Percentiles rank a stretch among this genome's conserved stretches.
Conservation (phyloP, 2,329 filamentous ascomycete genomes). For the Cladorrhinum sp. region DNA sequence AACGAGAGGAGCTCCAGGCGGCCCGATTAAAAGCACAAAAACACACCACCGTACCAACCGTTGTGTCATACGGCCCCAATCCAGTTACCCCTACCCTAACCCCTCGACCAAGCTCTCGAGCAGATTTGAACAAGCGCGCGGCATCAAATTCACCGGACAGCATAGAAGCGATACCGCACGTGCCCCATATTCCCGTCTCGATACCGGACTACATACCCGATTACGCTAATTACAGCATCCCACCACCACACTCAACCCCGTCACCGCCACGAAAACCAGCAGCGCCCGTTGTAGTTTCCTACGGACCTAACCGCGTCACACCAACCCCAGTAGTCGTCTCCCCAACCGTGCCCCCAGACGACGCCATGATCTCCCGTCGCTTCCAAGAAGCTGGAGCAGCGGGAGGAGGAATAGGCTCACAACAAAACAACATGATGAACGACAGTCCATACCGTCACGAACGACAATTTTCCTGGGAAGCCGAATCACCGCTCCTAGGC, state of each 20-base stretch:
- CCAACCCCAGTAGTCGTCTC: slow-evolving; percentile 26
- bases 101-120: slow-evolving; percentile 18
- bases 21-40: slow-evolving; percentile 25
- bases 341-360: slow-evolving; percentile 27
- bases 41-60: slow-evolving; percentile 14
- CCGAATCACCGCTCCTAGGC: slow-evolving; percentile 20
- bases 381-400: slow-evolving; percentile 3
- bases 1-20: slow-evolving; percentile 26
- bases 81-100: slow-evolving; percentile 28
- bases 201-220: slow-evolving; percentile 16
- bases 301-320: slow-evolving; percentile 30
- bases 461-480: slow-evolving; percentile 23
- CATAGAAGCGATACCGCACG: slow-evolving; percentile 18
- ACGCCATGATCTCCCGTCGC: slow-evolving; percentile 23
- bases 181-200: slow-evolving; percentile 16
- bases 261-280: slow-evolving; percentile 20
- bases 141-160: slow-evolving; percentile 19
- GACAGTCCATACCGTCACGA: slow-evolving; percentile 15
- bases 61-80: slow-evolving; percentile 30
- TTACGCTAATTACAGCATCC: slow-evolving; percentile 22
- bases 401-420: neutral
- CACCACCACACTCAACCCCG: slow-evolving; percentile 4
- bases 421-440: slow-evolving; percentile 1
- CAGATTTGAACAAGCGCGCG: slow-evolving; percentile 15
- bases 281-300: slow-evolving; percentile 26